These are phyloP conservation scores for Colletotrichum acutatum DNA, from an alignment of 2,329 filamentous ascomycete species.

Conservation along the genomic window DNA sequence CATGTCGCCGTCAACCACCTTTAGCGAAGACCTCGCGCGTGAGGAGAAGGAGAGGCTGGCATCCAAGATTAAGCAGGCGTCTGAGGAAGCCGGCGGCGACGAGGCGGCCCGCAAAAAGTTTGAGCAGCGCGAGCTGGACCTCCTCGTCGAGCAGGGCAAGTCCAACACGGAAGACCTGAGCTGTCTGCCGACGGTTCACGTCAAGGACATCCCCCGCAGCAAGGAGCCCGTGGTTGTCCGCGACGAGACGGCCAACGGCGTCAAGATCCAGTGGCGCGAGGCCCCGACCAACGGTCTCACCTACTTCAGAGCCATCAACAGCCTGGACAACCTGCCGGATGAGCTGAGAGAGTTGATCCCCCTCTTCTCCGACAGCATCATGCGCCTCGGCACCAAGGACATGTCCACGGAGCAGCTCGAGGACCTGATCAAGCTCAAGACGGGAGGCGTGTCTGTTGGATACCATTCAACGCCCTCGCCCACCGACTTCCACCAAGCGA, in stretches of 20 bases:
- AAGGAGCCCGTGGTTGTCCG: constrained; percentile 71
- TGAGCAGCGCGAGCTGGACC: constrained; percentile 80
- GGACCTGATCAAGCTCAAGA: constrained; percentile 95
- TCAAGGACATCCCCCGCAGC: constrained; percentile 86
- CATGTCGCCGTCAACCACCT: constrained; percentile 87
- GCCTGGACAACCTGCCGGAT: constrained; percentile 81
- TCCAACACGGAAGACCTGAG: constrained; percentile 87
- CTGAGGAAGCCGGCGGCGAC: constrained; percentile 75
- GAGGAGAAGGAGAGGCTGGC: constrained; percentile 84
- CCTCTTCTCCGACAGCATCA: constrained; percentile 90
- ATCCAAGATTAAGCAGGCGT: constrained; percentile 77
- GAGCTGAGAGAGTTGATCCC: constrained; percentile 88
- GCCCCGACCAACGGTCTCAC: constrained; percentile 95
- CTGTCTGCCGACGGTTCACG: constrained; percentile 87
- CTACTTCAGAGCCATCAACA: constrained; percentile 92
- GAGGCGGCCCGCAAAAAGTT: constrained; percentile 78
- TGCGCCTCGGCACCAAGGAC: constrained; percentile 89
- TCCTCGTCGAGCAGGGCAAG: constrained; percentile 85
- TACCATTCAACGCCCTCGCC: constrained; percentile 88
- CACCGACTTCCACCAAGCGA: constrained; percentile 73
- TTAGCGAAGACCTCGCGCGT: constrained; percentile 76
- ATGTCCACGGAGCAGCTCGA: constrained; percentile 95
- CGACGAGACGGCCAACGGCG: constrained; percentile 73
- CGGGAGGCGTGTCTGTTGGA: constrained; percentile 86
- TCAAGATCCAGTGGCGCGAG: constrained; percentile 88